Base-by-base conservation (phyloP, 2,329 filamentous ascomycete genomes). In the Colletotrichum sp. region DNA sequence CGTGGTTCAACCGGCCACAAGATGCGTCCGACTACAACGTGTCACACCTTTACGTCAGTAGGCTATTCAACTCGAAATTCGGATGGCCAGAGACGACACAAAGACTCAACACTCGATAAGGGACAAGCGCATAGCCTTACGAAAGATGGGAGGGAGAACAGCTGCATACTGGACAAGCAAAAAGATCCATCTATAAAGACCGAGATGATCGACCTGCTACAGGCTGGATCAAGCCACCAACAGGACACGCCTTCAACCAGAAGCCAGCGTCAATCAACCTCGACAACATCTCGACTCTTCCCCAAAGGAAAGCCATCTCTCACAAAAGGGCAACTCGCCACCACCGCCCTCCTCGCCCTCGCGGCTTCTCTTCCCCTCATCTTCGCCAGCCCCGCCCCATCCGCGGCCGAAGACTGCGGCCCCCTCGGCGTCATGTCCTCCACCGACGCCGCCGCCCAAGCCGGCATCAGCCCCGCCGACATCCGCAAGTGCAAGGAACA, bases 401-500 rank as follows among this genome's bases (percentile, higher is more conserved):
- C 16, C 15, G 22, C 59, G 1, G 59, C 69, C 29, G 39, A 27
- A 30, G 59, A 71, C 1, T 71, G 69, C 39, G 69, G 59, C 2
- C 11, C 39, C 39, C 59, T 71, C 15, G 61, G 69, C 22, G 29
- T 39, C 44, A 65, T 71, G 30, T 71, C 69, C 30, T 71, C 49
- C 27, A 65, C 61, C 11, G 29, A 32, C 8, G 29, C 44, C 4
- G 39, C 59, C 16, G 30, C 55, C 59, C 8, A 32, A 16, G 34
- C 30, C 19, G 59, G 61, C 22, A 44, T 39, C 30, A 36, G 55
- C 44, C n/a, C 49, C 27, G 9, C 49, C 70, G 29, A 61, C 5
- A 34, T 49, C 25, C 63, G 63, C 27, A 27, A 39, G 27, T 72
- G 69, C 62, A 68, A 34, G 22, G 49, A 61, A n/a, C 49, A 49